Evolutionary conservation across 306 rosid species (phyloP).

Genomic region (Hippophae gyantsensis): DNA sequence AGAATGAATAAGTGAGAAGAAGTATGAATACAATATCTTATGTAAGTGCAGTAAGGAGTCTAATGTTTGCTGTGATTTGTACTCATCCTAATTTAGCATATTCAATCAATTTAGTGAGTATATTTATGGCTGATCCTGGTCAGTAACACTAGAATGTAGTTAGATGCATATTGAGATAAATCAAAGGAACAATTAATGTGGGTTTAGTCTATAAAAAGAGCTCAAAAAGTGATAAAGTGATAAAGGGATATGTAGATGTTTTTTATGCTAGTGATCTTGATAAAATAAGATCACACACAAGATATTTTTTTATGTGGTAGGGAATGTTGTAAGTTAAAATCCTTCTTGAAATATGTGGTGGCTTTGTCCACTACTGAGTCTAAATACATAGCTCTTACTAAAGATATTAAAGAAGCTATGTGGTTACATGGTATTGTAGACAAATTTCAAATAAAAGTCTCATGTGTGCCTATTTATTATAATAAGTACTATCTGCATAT

Average conservation of each 20-base stretch:
- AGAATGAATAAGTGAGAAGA: not conserved
- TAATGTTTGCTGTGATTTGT: not conserved
- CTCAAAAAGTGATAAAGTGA: not conserved
- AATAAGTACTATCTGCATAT: too few relatives aligned
- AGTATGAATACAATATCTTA: not conserved
- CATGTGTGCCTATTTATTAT: too few relatives aligned
- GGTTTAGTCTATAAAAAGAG: too few relatives aligned
- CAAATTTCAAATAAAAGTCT: too few relatives aligned
- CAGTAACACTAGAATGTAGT: not conserved
- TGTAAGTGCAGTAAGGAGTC: not conserved
- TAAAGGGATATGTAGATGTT: not conserved
- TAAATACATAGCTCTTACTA: too few relatives aligned
- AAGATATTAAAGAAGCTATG: too few relatives aligned
- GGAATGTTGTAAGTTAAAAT: too few relatives aligned
- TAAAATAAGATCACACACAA: too few relatives aligned
- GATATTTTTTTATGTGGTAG: not conserved
- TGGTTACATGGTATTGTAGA: too few relatives aligned
- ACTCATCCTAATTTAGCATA: not conserved
- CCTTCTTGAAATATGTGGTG: not conserved
- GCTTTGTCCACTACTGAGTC: not conserved
- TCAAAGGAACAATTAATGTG: not conserved
- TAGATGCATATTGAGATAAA: too few relatives aligned
- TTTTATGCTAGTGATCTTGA: not conserved
- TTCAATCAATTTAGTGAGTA: not conserved
- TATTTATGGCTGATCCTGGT: not conserved